These are phyloP conservation scores for Arthrobotrys iridis DNA, from an alignment of 2,329 filamentous ascomycete species.

Conservation along the genomic window DNA sequence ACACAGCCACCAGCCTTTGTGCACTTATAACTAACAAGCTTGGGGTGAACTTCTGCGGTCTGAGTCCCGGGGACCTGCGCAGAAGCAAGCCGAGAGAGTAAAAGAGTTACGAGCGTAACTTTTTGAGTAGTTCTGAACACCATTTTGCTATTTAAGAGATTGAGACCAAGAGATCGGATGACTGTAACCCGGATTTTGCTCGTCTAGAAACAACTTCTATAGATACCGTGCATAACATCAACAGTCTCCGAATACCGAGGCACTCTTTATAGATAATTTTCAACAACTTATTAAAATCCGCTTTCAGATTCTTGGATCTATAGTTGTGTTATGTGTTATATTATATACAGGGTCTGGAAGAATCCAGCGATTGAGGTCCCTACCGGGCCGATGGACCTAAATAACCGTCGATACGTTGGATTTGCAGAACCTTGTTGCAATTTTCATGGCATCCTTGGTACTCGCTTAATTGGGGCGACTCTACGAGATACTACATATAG, in stretches of 20 bases:
- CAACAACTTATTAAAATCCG: neutral
- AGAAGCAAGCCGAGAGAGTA: slow-evolving; percentile 26
- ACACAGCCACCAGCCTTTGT: slow-evolving; percentile 61
- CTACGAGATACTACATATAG: neutral
- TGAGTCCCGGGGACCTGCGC: slow-evolving; percentile 27
- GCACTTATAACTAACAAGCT: slow-evolving; percentile 62
- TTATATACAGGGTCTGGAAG: neutral
- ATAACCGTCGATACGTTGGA: neutral
- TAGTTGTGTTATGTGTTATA: neutral
- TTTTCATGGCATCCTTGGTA: neutral
- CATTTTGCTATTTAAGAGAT: slow-evolving; percentile 4
- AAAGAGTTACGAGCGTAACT: slow-evolving; percentile 13
- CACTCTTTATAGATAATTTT: neutral
- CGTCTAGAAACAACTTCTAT: too few species aligned
- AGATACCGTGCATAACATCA: neutral
- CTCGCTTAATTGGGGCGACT: neutral
- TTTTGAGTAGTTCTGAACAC: slow-evolving; percentile 20
- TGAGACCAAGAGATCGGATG: too few species aligned
- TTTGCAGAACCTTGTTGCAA: neutral
- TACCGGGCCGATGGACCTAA: slow-evolving; percentile 11
- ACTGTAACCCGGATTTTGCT: too few species aligned
- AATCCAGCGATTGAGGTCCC: neutral
- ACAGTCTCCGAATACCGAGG: neutral
- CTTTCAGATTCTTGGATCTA: too few species aligned
- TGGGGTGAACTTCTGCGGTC: slow-evolving; percentile 60